Base-by-base conservation (phyloP, 306 rosid genomes). In the Quillaja saponaria region DNA sequence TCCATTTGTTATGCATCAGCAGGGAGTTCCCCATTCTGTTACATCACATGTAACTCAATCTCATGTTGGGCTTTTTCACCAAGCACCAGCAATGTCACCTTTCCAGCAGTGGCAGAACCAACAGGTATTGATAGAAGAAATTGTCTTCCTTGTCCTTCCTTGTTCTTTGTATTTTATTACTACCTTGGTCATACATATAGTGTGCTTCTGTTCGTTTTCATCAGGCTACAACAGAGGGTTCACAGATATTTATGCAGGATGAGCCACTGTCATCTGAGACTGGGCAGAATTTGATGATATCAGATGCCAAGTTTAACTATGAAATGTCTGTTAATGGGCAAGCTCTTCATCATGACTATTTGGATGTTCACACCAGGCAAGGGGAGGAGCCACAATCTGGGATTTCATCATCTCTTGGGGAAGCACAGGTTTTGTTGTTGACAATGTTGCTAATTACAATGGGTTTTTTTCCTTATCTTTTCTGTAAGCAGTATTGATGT, bases 1-100 rank as follows among this genome's bases (percentile, higher is more conserved):
- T 71, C 96, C 95, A 12, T 84, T 81, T 81, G 79, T 90, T 57
- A 69, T 94, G 90, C 97, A 92, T 75, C 96, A 89, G 69, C 97
- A 88, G 55, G 97, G 87, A 38, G 85, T 75, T 53, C 82, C 91
- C 54, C 84, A 84, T 59, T 82, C 96, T 42, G 81, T 91, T 72
- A 76, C 82, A 63, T 66, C 96, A 13, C 95, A 87, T 67, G 85
- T 80, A 65, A 80, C 96, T 60, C 95, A 84, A 58, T 73, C 97
- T 33, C 89, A 88, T 75, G 81, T 83, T 69, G 95, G 94, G 52
- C 88, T 85, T 63, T 94, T 83, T 77, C 90, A 90, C 37, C 74
- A 90, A 7, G 69, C 79, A 74, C 82, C 92, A 3, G 74, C 90
- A 63, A 61, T 88, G 66, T 78, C 91, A 18, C 86, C 89, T 77